Evolutionary conservation across 495 filamentous ascomycete species (phyloP).

Genomic region (Xylaria curta): DNA sequence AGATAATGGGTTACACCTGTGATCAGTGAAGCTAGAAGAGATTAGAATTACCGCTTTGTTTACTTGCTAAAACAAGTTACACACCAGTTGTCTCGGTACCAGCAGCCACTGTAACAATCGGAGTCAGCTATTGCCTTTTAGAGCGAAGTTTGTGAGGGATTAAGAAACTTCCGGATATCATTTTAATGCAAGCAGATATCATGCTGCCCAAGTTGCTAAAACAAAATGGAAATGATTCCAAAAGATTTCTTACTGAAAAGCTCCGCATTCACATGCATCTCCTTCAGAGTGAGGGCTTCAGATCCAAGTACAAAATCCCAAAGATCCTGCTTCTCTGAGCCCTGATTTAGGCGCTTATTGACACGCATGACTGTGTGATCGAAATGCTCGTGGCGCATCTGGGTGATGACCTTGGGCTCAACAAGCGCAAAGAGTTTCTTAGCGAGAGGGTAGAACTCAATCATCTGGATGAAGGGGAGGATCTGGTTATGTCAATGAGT

Average conservation of each 20-base stretch:
- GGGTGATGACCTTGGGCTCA: slow-evolving; percentile 16
- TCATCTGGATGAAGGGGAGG: slow-evolving; percentile 18
- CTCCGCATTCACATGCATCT: slow-evolving; percentile 25
- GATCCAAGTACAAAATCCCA: slow-evolving; percentile 17
- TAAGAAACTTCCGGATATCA: not conserved
- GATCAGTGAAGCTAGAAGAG: slow-evolving; percentile 39
- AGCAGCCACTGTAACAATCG: slow-evolving; percentile 5
- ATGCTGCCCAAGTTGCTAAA: too few relatives aligned
- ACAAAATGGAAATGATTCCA: not conserved
- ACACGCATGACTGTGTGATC: slow-evolving; percentile 20
- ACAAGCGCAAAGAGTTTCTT: slow-evolving; percentile 16
- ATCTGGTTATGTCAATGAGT: slow-evolving; percentile 9
- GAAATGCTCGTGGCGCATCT: slow-evolving; percentile 22
- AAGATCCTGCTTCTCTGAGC: slow-evolving; percentile 12
- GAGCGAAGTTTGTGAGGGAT: not conserved
- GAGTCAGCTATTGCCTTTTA: not conserved
- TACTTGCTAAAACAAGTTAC: too few relatives aligned
- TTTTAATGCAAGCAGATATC: not conserved
- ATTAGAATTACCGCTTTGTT: not conserved
- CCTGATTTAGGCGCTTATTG: slow-evolving; percentile 10
- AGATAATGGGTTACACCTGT: slow-evolving; percentile 58
- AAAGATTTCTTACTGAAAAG: slow-evolving; percentile 3
- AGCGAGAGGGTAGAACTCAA: slow-evolving; percentile 16
- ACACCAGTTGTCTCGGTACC: slow-evolving; percentile 23
- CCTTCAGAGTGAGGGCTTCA: slow-evolving; percentile 15